Percentiles rank a stretch among this genome's conserved stretches.
These are phyloP conservation scores for Kwoniella sp. DNA, from an alignment of 768 basidiomycete genomes.

Conservation along the genomic window DNA sequence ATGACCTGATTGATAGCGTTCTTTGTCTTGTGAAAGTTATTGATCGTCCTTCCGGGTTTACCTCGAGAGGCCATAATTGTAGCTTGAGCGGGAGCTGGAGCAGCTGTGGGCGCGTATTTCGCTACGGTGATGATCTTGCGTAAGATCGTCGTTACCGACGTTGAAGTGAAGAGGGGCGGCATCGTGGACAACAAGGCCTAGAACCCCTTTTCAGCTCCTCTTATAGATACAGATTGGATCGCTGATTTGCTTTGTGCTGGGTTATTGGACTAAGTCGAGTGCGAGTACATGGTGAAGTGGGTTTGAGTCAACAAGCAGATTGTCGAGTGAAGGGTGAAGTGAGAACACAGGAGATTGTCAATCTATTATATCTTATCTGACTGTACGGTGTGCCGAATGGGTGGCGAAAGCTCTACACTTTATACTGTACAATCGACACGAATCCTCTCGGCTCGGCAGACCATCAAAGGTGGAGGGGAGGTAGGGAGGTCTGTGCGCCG, in stretches of 20 bases:
- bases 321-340: not conserved
- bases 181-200: conserved; percentile 19
- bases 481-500: not conserved
- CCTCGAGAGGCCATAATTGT: not conserved
- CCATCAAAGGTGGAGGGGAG: not conserved
- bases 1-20: conserved; percentile 9
- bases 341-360: not conserved
- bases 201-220: not conserved
- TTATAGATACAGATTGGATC: too few species aligned
- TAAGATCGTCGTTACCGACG: conserved; percentile 30
- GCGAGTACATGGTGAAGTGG: not conserved
- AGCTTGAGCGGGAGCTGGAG: not conserved
- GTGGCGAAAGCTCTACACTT: not conserved
- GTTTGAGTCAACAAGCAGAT: not conserved
- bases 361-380: too few species aligned
- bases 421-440: not conserved
- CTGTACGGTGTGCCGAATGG: not conserved
- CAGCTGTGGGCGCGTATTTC: conserved; percentile 27
- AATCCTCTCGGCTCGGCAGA: not conserved
- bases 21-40: conserved; percentile 14
- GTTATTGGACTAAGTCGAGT: not conserved
- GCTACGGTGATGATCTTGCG: conserved; percentile 31
- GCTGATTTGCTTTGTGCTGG: too few species aligned
- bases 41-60: conserved; percentile 5
- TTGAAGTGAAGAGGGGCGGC: conserved; percentile 42